phyloP scores from a whole-genome alignment of 106 monocot species.

The Iris macrosiphon region DNA sequence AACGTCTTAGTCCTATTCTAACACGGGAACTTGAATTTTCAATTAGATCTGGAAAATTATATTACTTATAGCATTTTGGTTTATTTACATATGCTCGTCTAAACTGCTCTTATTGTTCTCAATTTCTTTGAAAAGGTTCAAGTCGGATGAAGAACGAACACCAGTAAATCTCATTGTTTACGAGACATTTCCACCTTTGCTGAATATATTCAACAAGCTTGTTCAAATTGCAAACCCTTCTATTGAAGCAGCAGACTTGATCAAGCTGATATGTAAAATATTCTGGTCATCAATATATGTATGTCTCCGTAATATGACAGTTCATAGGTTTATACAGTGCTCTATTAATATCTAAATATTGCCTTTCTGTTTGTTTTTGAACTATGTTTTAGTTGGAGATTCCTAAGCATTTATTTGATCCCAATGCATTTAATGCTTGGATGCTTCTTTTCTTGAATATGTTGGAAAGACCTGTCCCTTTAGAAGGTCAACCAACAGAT shows the following conservation, averaged over 20 bases:
- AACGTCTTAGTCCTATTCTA: too few species aligned
- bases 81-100: neutral
- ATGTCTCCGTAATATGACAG: constrained; percentile 13
- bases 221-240: constrained; percentile 71
- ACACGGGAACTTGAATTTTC: neutral
- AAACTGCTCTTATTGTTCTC: constrained; percentile 1
- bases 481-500: constrained; percentile 86
- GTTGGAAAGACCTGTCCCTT: constrained; percentile 82
- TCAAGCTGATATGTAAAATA: constrained; percentile 99
- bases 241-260: constrained; percentile 78
- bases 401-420: constrained; percentile 79
- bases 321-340: neutral
- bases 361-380: constrained; percentile 1
- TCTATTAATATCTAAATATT: neutral
- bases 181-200: constrained; percentile 79
- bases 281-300: constrained; percentile 99
- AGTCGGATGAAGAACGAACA: constrained; percentile 81
- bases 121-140: constrained; percentile 57
- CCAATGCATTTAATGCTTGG: constrained; percentile 79
- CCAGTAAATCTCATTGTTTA: constrained; percentile 80
- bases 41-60: neutral
- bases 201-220: constrained; percentile 73
- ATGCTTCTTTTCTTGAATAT: constrained; percentile 82
- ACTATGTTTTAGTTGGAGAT: constrained; percentile 66
- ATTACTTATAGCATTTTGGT: neutral